Conservation (phyloP, 208 protist species). For the Leishmania tropica region DNA sequence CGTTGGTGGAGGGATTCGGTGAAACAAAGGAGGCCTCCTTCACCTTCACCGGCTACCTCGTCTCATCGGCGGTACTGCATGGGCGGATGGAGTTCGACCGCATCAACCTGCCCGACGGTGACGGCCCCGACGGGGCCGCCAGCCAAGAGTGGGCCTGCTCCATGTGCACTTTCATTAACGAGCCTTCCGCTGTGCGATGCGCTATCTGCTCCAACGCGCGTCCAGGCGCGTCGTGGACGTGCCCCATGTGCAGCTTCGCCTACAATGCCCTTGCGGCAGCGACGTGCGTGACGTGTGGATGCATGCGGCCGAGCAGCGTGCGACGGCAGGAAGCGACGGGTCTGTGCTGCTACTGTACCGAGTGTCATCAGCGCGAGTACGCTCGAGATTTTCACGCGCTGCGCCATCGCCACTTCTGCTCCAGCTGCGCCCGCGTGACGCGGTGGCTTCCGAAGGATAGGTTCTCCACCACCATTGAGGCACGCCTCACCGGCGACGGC, state of each 20-base stretch:
- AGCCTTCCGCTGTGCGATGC: conserved; percentile 68
- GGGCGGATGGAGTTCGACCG: conserved; percentile 66
- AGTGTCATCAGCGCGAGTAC: conserved; percentile 42
- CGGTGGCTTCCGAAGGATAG: conserved; percentile 67
- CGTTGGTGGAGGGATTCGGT: conserved; percentile 46
- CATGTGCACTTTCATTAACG: conserved; percentile 85
- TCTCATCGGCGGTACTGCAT: conserved; percentile 39
- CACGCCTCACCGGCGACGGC: conserved; percentile 56
- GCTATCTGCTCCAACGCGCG: conserved; percentile 81
- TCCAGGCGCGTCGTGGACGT: conserved; percentile 75
- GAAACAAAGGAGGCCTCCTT: conserved; percentile 57
- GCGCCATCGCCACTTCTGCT: conserved; percentile 48
- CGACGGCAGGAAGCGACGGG: conserved; percentile 22
- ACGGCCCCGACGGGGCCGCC: conserved; percentile 10
- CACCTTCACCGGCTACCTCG: conserved; percentile 43
- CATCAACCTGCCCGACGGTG: conserved; percentile 24
- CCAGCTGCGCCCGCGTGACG: conserved; percentile 47
- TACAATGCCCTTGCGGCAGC: conserved; percentile 62
- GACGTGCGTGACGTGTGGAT: conserved; percentile 75
- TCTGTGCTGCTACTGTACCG: conserved; percentile 31
- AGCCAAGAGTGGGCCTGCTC: conserved; percentile 72
- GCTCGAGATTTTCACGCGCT: conserved; percentile 56
- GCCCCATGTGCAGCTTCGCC: conserved; percentile 71
- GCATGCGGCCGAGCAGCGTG: conserved; percentile 41
- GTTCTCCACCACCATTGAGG: conserved; percentile 52